Conservation (phyloP, 345 rosid genomes). For the Laguncularia racemosa region DNA sequence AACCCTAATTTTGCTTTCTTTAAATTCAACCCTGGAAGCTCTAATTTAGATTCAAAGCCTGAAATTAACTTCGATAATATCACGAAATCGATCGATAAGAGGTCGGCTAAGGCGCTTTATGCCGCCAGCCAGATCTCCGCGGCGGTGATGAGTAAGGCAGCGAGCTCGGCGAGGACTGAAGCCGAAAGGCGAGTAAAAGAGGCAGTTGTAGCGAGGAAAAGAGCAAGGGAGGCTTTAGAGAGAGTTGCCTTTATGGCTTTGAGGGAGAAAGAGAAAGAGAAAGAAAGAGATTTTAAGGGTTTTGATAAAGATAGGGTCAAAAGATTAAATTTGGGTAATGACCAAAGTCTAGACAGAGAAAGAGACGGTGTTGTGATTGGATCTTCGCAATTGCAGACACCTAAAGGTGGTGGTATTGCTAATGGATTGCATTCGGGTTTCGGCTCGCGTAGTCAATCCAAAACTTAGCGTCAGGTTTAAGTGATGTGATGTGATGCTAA, state of each 20-base stretch:
- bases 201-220: constrained; percentile 53
- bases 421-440: constrained; percentile 6
- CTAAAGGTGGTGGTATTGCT: constrained; percentile 3
- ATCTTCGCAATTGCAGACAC: not conserved
- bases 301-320: constrained; percentile 7
- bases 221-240: constrained; percentile 66
- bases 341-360: not conserved
- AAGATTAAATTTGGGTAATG: constrained; percentile 3
- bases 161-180: constrained; percentile 20
- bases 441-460: too few species aligned
- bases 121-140: constrained; percentile 61
- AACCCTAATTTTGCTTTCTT: constrained; percentile 42
- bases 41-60: not conserved
- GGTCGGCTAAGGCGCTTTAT: constrained; percentile 30
- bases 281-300: not conserved
- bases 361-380: not conserved
- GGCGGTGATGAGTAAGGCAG: constrained; percentile 51
- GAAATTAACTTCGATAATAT: not conserved
- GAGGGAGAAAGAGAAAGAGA: constrained; percentile 15
- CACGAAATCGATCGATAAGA: constrained; percentile 23
- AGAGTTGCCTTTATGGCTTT: constrained; percentile 16
- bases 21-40: constrained; percentile 2
- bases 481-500: too few species aligned
- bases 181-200: constrained; percentile 55
- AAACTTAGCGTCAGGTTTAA: too few species aligned